phyloP scores from a whole-genome alignment of 2,329 filamentous ascomycete genomes.

The Colletotrichum sansevieriae region DNA sequence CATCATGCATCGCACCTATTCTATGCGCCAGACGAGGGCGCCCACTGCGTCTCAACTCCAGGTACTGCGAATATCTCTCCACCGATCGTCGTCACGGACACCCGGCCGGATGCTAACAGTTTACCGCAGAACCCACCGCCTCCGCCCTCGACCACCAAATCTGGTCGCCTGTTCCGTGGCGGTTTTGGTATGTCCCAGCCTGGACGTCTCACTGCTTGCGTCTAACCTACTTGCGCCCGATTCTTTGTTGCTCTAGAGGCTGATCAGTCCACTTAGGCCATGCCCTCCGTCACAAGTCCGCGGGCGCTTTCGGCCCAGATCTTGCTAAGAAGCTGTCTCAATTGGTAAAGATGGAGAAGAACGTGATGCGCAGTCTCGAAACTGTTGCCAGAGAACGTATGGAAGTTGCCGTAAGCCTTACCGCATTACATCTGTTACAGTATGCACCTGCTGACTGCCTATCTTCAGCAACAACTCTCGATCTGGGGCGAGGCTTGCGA shows the following conservation, averaged over 20 bases:
- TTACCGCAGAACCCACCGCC: slow-evolving; percentile 87
- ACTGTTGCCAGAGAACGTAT: slow-evolving; percentile 95
- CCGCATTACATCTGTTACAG: neutral
- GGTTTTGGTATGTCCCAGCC: slow-evolving; percentile 81
- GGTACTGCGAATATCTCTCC: slow-evolving; percentile 51
- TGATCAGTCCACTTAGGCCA: slow-evolving; percentile 60
- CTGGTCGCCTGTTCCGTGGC: slow-evolving; percentile 85
- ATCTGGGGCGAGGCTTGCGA: slow-evolving; percentile 97
- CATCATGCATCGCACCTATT: slow-evolving; percentile 97
- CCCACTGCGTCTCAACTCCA: slow-evolving; percentile 87
- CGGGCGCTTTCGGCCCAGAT: slow-evolving; percentile 84
- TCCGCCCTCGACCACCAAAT: slow-evolving; percentile 91
- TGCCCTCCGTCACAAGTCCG: slow-evolving; percentile 79
- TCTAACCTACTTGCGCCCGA: neutral
- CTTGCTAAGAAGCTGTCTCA: slow-evolving; percentile 97
- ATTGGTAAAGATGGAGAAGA: slow-evolving; percentile 99
- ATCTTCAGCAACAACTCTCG: slow-evolving; percentile 91
- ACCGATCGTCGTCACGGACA: slow-evolving; percentile 8
- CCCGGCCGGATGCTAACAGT: slow-evolving; percentile 27
- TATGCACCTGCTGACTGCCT: slow-evolving; percentile 31
- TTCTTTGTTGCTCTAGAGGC: slow-evolving; percentile 2
- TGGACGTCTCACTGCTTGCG: neutral
- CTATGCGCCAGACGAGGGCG: slow-evolving; percentile 96
- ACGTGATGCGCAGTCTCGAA: slow-evolving; percentile 99
- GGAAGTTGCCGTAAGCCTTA: slow-evolving; percentile 89